Evolutionary conservation across 495 filamentous ascomycete genomes (phyloP), one percentile per base, ranked within the genome.

Genomic region (Barbatosphaeria neglecta): DNA sequence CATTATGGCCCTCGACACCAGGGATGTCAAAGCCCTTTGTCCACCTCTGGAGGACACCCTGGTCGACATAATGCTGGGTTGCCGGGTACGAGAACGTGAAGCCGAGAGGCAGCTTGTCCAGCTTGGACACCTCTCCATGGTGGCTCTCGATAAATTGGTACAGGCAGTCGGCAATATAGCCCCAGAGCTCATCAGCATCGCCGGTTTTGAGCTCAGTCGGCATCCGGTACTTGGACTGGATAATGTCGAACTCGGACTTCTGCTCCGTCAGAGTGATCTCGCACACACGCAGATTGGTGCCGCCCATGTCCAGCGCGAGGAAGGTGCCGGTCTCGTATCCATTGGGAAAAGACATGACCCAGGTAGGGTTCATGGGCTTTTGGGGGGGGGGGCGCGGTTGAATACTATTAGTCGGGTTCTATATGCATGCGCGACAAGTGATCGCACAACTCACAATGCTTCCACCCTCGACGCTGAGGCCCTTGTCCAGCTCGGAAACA

Each of bases 51-150:
- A 98, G 74, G 37, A 96, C 73, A 55, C 92, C 92, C 60, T 96
- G 87, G 58, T 98, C 87, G 57, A 98, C 89, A 67, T 93, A 95
- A 31, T 96, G 80, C 64, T 98, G 92, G 11, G 88, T 92, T 22
- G 89, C 93, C 3, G 92, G 92, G 60, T 96, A 98, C 8, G 92
- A 97, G 70, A 98, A 98, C 45, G 92, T 98, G 70, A 98, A 98
- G 62, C 92, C 93, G 37, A 97, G 78, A 4, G 86, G 86, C 17
- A 96, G 67, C 55, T 79, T 76, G 17, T 77, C 74, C 24, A 81
- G 49, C 50, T 82, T 66, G 47, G 74, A 60, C 50, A 77, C 63
- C 43, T 84, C 75, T 37, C 74, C 70, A 62, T 97, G 90, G 66
- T 97, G 90, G 57, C 81, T 83, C 57, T 96, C 83, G 53, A 98